Conservation (phyloP, 2,329 filamentous ascomycete genomes). For the Aureobasidium subglaciale region DNA sequence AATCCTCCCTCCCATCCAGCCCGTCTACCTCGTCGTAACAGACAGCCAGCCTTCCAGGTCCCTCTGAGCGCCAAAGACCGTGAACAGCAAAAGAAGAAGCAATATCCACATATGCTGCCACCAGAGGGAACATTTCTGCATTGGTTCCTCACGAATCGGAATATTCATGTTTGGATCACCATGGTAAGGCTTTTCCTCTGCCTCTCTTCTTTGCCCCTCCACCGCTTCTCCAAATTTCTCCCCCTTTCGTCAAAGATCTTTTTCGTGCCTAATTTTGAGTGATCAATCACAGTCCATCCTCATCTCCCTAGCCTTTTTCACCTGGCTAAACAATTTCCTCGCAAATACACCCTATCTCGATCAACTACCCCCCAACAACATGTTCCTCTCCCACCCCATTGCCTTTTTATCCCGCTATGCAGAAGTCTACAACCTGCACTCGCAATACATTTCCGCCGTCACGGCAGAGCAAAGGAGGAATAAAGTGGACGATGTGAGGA, state of each 20-base stretch:
- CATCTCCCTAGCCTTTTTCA: slow-evolving; percentile 60
- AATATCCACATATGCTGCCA: slow-evolving; percentile 87
- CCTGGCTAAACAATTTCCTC: slow-evolving; percentile 72
- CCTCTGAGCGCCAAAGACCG: slow-evolving; percentile 67
- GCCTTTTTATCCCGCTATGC: slow-evolving; percentile 57
- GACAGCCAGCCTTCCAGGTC: slow-evolving; percentile 37
- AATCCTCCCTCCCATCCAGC: slow-evolving; percentile 84
- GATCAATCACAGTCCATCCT: slow-evolving; percentile 52
- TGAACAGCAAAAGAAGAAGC: slow-evolving; percentile 57
- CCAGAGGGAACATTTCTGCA: slow-evolving; percentile 73
- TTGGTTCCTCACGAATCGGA: slow-evolving; percentile 72
- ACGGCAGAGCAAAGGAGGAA: slow-evolving; percentile 65
- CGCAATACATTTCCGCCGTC: slow-evolving; percentile 60
- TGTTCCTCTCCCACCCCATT: slow-evolving; percentile 64
- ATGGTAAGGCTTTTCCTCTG: slow-evolving; percentile 52
- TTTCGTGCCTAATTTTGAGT: too few species aligned
- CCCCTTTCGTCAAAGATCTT: too few species aligned
- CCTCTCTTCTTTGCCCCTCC: background rate
- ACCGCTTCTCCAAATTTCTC: too few species aligned
- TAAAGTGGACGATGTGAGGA: slow-evolving; percentile 77
- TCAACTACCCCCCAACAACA: slow-evolving; percentile 64
- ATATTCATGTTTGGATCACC: slow-evolving; percentile 74
- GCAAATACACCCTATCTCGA: slow-evolving; percentile 71
- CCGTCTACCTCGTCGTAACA: slow-evolving; percentile 52
- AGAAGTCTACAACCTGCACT: slow-evolving; percentile 69